Evolutionary conservation across 2,329 filamentous ascomycete genomes (phyloP).

Genomic region (Colletotrichum trifolii): DNA sequence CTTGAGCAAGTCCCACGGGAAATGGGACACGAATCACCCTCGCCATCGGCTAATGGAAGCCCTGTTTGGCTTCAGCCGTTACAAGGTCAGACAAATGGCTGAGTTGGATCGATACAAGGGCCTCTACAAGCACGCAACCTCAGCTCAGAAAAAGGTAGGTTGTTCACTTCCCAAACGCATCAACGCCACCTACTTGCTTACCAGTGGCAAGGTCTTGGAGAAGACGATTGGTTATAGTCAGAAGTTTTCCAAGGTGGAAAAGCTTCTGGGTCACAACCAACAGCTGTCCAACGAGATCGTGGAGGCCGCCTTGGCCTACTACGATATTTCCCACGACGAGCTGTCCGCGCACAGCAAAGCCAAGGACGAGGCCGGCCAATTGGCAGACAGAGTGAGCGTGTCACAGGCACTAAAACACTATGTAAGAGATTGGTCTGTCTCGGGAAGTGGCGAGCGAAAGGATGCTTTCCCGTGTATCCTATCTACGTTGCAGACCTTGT

Average conservation of each 20-base stretch:
- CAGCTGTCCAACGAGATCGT: slow-evolving; percentile 59
- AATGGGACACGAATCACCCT: slow-evolving; percentile 50
- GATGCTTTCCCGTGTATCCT: slow-evolving; percentile 54
- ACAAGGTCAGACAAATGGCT: slow-evolving; percentile 47
- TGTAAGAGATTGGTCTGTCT: slow-evolving; percentile 65
- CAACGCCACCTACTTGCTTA: background rate
- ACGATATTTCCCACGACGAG: slow-evolving; percentile 55
- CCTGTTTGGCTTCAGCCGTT: slow-evolving; percentile 49
- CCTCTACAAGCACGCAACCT: slow-evolving; percentile 50
- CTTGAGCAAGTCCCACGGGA: slow-evolving; percentile 44
- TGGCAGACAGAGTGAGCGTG: slow-evolving; percentile 59
- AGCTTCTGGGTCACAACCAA: slow-evolving; percentile 57
- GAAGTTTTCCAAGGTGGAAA: slow-evolving; percentile 58
- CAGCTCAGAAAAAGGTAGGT: slow-evolving; percentile 46
- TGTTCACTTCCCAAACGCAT: no score
- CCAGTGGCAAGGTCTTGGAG: slow-evolving; percentile 57
- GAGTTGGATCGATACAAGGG: slow-evolving; percentile 50
- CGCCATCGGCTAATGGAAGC: slow-evolving; percentile 54
- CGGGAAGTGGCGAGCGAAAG: slow-evolving; percentile 58
- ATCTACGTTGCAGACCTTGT: slow-evolving; percentile 45
- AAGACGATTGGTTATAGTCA: slow-evolving; percentile 67
- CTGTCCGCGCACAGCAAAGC: slow-evolving; percentile 55
- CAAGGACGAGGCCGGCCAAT: slow-evolving; percentile 49
- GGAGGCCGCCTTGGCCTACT: slow-evolving; percentile 56
- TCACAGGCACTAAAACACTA: slow-evolving; percentile 67